Evolutionary conservation across 2,329 filamentous ascomycete species (phyloP).

Genomic region (Trichoderma hamatum): DNA sequence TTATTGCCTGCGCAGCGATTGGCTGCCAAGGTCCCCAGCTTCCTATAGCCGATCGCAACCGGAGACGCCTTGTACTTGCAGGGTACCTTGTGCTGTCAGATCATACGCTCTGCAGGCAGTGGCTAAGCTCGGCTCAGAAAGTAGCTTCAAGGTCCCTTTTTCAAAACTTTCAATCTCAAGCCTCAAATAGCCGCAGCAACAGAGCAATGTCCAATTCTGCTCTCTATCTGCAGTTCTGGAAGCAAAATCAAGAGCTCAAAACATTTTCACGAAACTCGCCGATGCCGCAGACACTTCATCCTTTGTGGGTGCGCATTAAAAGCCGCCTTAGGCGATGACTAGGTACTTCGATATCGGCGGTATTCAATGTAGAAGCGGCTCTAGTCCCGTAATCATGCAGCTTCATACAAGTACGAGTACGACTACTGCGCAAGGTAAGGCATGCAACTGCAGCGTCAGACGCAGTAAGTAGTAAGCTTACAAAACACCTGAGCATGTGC

Average conservation of each 20-base stretch:
- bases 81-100: neutral
- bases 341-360: conserved; percentile 80
- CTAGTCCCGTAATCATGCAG: conserved; percentile 60
- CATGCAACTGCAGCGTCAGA: neutral
- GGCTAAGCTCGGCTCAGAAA: conserved; percentile 25
- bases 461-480: neutral
- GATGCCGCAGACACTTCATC: neutral
- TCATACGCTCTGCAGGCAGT: neutral
- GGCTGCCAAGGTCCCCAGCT: conserved; percentile 27
- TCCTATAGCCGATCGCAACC: conserved; percentile 30
- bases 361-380: conserved; percentile 58
- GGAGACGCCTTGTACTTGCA: conserved; percentile 9
- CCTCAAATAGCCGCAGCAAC: conserved; percentile 15
- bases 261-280: neutral
- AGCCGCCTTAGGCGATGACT: conserved; percentile 71
- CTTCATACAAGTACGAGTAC: conserved; percentile 57
- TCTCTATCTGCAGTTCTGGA: neutral
- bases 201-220: neutral
- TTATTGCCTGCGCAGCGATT: conserved; percentile 31
- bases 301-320: conserved; percentile 54
- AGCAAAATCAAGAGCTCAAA: neutral
- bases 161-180: neutral
- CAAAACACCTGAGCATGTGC: neutral
- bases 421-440: neutral
- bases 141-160: conserved; percentile 15